Percentiles rank a stretch among this genome's conserved stretches.
phyloP scores from a whole-genome alignment of 345 rosid species.

The Conringia planisiliqua region DNA sequence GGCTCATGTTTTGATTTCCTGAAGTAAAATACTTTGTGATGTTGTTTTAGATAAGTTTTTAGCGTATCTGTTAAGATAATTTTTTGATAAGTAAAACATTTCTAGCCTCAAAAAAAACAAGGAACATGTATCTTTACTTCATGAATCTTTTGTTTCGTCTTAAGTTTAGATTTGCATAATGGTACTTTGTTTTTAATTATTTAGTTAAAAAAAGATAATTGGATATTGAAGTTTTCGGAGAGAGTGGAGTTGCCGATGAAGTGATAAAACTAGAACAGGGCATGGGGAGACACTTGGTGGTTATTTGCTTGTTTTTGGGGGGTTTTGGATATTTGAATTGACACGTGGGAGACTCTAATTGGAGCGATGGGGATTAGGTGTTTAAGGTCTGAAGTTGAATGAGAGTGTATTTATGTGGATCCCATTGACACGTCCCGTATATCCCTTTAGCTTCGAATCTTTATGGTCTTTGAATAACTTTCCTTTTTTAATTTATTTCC shows the following conservation, averaged over 20 bases:
- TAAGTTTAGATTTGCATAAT: constrained; percentile 17
- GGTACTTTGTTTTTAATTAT: constrained; percentile 2
- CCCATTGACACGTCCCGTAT: constrained; percentile 13
- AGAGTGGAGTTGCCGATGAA: constrained; percentile 47
- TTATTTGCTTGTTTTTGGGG: constrained; percentile 18
- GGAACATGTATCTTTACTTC: constrained; percentile 10
- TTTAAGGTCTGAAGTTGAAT: constrained; percentile 50
- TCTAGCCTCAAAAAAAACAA: not conserved
- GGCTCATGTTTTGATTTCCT: constrained; percentile 31
- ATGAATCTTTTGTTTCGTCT: constrained; percentile 37
- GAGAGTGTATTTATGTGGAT: constrained; percentile 21
- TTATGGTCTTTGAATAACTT: constrained; percentile 20
- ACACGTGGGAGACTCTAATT: constrained; percentile 45
- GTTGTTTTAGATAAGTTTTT: constrained; percentile 12
- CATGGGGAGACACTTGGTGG: constrained; percentile 63
- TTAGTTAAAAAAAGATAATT: constrained; percentile 4
- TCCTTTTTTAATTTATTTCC: not conserved
- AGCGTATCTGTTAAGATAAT: not conserved
- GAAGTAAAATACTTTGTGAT: not conserved
- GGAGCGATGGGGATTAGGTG: constrained; percentile 53
- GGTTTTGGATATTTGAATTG: constrained; percentile 45
- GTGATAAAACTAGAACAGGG: constrained; percentile 45
- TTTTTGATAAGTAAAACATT: constrained; percentile 6
- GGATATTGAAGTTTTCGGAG: not conserved
- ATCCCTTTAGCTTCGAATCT: constrained; percentile 17